phyloP scores from a whole-genome alignment of 1,139 yeast species.

The Kurtzmaniella quercitrusa region DNA sequence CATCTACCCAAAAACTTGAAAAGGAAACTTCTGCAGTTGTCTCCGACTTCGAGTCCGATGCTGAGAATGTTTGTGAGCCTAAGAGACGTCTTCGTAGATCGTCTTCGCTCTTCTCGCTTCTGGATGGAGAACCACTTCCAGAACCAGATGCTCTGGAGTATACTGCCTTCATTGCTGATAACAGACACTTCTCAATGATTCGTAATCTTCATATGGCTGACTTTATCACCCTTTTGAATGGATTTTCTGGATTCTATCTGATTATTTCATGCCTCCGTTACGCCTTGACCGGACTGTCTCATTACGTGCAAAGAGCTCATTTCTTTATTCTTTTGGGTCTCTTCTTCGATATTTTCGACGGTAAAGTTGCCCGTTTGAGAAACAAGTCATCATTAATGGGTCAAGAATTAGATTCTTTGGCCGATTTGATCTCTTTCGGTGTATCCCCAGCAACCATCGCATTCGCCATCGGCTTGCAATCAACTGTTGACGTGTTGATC shows the following conservation, averaged over 20 bases:
- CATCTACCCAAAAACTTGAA: neutral
- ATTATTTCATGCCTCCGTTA: constrained; percentile 82
- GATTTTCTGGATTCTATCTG: constrained; percentile 85
- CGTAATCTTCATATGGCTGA: constrained; percentile 92
- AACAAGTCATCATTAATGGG: constrained; percentile 93
- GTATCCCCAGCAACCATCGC: constrained; percentile 94
- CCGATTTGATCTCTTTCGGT: constrained; percentile 89
- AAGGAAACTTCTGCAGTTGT: constrained; percentile 36
- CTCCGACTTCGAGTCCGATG: constrained; percentile 33
- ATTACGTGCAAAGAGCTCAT: constrained; percentile 85
- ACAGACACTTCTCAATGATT: constrained; percentile 71
- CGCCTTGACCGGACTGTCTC: constrained; percentile 60
- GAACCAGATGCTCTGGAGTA: constrained; percentile 75
- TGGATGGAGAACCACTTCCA: constrained; percentile 40
- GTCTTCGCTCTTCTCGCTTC: constrained; percentile 39
- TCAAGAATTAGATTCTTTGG: constrained; percentile 93
- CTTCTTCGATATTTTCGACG: constrained; percentile 94
- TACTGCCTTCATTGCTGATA: constrained; percentile 71
- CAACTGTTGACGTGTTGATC: constrained; percentile 74
- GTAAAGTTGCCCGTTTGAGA: constrained; percentile 92
- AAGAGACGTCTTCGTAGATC: constrained; percentile 37
- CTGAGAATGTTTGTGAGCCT: constrained; percentile 22
- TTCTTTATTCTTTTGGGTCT: constrained; percentile 83
- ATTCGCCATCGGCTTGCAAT: constrained; percentile 82
- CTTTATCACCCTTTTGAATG: constrained; percentile 88